Evolutionary conservation across 2,329 filamentous ascomycete species (phyloP), one percentile per base, ranked within the genome.

Genomic region (Verticillium zaregamsianum): DNA sequence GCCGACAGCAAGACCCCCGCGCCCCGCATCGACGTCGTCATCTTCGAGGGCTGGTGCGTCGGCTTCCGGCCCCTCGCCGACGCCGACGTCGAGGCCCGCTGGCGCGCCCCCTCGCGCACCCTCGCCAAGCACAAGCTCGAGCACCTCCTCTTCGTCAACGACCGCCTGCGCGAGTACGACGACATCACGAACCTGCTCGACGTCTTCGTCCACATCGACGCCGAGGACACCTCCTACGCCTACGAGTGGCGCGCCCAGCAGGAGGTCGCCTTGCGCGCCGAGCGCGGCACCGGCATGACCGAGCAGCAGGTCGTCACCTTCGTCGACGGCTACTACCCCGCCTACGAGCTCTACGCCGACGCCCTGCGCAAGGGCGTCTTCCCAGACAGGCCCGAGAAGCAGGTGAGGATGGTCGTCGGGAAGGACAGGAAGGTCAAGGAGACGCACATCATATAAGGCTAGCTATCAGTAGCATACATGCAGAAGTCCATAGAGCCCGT

Each of bases 21-120:
- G 59, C 73, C 71, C 2, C 78, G 74, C n/a, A 75, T 84, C 28
- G 75, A 84, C 28, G 86, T 94, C 7, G 82, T 97, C 25, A 85
- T 97, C 59, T 88, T 97, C 65, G 93, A 97, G 74, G 93, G 93
- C 20, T 97, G 93, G 93, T 95, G 90, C 73, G 87, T 96, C 14
- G 93, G 92, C 3, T 97, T 97, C 76, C 86, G 88, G 6, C 75
- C 89, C 0, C 74, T 93, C 14, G 68, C 77, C 33, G 74, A 81
- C 0, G 71, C 77, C n/a, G 79, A 82, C 5, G 72, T 85, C 4
- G 80, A 81, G 32, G 72, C 86, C 3, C 81, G 81, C 67, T 78
- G 80, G 70, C 83, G 81, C 73, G 75, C 78, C 59, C 76, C 76
- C 67, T 82, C 72, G 73, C 85, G 72, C 72, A 85, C 73, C 37